A percentile compares a stretch with the other conserved stretches of the same genome.
phyloP scores from a whole-genome alignment of 345 rosid genomes.

The Citrus medica region DNA sequence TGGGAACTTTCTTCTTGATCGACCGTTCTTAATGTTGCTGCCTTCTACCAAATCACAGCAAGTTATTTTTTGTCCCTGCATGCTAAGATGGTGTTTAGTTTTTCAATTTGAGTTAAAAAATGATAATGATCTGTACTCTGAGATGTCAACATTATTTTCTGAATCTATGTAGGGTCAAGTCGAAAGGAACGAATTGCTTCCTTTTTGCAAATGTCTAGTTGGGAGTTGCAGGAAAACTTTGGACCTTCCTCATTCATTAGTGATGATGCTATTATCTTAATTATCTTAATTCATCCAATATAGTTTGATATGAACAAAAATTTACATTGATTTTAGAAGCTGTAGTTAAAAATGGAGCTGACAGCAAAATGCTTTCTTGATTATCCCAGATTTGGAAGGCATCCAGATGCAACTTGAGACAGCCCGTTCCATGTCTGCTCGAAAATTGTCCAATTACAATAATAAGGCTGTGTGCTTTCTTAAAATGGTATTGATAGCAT shows the following conservation, averaged over 20 bases:
- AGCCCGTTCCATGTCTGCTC: conserved; percentile 73
- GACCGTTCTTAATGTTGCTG: background rate
- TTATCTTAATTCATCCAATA: background rate
- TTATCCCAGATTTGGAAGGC: conserved; percentile 38
- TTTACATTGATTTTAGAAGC: background rate
- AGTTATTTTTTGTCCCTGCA: background rate
- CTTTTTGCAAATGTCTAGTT: background rate
- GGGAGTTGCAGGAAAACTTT: background rate
- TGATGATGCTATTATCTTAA: background rate
- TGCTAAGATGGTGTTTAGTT: background rate
- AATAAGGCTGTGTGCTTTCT: conserved; percentile 75
- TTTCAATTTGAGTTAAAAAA: background rate
- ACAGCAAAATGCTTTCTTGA: conserved; percentile 12
- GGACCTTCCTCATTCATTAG: background rate
- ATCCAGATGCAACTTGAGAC: conserved; percentile 42
- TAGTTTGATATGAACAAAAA: background rate
- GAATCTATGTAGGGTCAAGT: background rate
- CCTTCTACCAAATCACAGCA: background rate
- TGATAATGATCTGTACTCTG: background rate
- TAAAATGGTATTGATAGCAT: conserved; percentile 56
- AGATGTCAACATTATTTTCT: background rate
- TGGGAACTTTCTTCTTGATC: background rate
- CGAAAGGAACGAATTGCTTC: background rate
- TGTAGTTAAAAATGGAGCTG: background rate
- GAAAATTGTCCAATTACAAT: conserved; percentile 48